Evolutionary conservation across 2,329 filamentous ascomycete genomes (phyloP).

Genomic region (Cadophora sp.): DNA sequence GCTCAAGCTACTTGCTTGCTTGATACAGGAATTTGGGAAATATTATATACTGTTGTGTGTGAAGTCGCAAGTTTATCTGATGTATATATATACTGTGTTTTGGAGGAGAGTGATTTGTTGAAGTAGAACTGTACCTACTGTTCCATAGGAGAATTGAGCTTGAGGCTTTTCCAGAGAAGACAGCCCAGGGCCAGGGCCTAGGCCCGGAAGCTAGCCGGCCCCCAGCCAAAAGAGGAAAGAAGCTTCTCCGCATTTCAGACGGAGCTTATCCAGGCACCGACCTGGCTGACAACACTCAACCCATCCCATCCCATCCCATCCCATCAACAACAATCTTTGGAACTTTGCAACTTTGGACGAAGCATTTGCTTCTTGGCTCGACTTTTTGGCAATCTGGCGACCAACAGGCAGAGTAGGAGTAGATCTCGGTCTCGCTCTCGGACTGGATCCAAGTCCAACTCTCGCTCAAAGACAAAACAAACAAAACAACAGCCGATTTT

Average conservation of each 20-base stretch:
- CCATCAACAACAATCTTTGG: slow-evolving; percentile 18
- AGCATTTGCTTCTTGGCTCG: slow-evolving; percentile 20
- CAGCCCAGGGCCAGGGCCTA: too few species aligned
- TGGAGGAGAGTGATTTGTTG: too few species aligned
- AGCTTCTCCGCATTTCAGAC: slow-evolving; percentile 34
- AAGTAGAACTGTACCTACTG: too few species aligned
- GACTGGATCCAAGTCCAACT: slow-evolving; percentile 20
- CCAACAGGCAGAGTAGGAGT: slow-evolving; percentile 14
- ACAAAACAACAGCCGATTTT: slow-evolving; percentile 21
- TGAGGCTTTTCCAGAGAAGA: neutral
- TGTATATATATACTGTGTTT: too few species aligned
- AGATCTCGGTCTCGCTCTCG: slow-evolving; percentile 17
- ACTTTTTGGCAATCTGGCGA: slow-evolving; percentile 28
- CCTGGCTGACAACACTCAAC: neutral
- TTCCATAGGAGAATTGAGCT: too few species aligned
- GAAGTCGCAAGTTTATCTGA: too few species aligned
- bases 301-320: neutral
- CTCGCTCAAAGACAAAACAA: slow-evolving; percentile 12
- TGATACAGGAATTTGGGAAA: too few species aligned
- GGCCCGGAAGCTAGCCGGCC: neutral
- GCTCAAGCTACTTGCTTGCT: too few species aligned
- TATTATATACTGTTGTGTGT: too few species aligned
- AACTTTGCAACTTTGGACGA: slow-evolving; percentile 12
- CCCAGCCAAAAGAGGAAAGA: slow-evolving; percentile 32
- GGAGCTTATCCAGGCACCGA: slow-evolving; percentile 10